Evolutionary conservation across 2,329 filamentous ascomycete species (phyloP).

Genomic region (Amesomyces nigricolor): DNA sequence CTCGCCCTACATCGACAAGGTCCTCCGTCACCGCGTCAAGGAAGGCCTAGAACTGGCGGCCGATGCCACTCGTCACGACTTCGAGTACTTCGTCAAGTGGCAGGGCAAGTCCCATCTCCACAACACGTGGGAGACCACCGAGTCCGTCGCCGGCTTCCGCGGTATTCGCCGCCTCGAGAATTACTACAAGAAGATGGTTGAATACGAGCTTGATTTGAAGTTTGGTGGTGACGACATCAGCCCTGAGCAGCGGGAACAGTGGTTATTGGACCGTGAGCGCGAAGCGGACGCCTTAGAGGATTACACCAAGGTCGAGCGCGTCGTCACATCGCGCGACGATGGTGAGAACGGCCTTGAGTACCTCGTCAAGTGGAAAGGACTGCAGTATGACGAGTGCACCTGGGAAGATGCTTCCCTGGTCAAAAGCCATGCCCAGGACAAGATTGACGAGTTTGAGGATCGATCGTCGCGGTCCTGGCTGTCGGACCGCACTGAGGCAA

Average conservation of each 20-base stretch:
- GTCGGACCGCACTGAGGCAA: slow-evolving; percentile 74
- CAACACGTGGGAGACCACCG: slow-evolving; percentile 86
- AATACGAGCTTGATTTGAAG: slow-evolving; percentile 71
- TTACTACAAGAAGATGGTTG: slow-evolving; percentile 80
- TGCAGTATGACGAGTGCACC: slow-evolving; percentile 89
- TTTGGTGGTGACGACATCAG: slow-evolving; percentile 68
- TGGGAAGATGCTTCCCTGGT: slow-evolving; percentile 81
- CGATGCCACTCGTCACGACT: slow-evolving; percentile 64
- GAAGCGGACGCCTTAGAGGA: slow-evolving; percentile 84
- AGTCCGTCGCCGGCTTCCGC: slow-evolving; percentile 67
- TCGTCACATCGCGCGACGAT: slow-evolving; percentile 76
- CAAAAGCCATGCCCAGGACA: slow-evolving; percentile 71
- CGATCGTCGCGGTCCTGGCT: slow-evolving; percentile 73
- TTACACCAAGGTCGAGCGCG: slow-evolving; percentile 85
- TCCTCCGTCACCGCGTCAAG: slow-evolving; percentile 78
- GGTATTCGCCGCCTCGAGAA: slow-evolving; percentile 90
- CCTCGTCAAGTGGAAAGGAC: slow-evolving; percentile 92
- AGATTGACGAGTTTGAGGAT: slow-evolving; percentile 88
- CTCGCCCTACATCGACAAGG: slow-evolving; percentile 80
- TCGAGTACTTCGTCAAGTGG: slow-evolving; percentile 95
- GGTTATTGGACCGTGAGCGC: slow-evolving; percentile 89
- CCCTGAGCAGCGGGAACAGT: slow-evolving; percentile 85
- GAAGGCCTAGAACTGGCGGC: slow-evolving; percentile 56
- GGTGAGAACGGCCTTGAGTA: slow-evolving; percentile 76
- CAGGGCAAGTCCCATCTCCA: slow-evolving; percentile 92